A percentile compares a stretch with the other conserved stretches of the same genome.
These are phyloP conservation scores for Didymellaceae sp. DNA, from an alignment of 2,329 filamentous ascomycete genomes.

Conservation along the genomic window DNA sequence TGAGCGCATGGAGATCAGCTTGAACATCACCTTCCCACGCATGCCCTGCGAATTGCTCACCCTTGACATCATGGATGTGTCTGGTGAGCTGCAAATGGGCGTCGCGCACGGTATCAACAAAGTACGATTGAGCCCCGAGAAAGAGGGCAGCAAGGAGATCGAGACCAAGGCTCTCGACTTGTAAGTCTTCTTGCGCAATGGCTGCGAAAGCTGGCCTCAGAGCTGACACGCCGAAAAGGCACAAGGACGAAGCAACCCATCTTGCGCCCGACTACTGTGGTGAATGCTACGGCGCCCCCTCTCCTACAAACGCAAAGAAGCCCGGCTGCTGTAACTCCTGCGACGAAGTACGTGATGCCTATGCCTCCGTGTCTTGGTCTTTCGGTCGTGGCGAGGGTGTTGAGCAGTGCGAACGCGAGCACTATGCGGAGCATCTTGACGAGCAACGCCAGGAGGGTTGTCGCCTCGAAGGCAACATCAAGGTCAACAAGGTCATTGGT, in stretches of 20 bases:
- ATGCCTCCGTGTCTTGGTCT: constrained; percentile 87
- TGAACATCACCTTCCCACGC: constrained; percentile 94
- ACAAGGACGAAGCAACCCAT: constrained; percentile 73
- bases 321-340: constrained; percentile 96
- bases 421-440: constrained; percentile 88
- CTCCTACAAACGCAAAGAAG: constrained; percentile 76
- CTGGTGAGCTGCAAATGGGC: constrained; percentile 93
- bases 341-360: constrained; percentile 94
- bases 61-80: constrained; percentile 98
- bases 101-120: constrained; percentile 93
- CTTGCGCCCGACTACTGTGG: constrained; percentile 93
- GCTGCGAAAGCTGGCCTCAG: neutral
- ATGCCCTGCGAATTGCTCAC: constrained; percentile 95
- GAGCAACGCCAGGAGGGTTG: constrained; percentile 90
- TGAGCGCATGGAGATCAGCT: constrained; percentile 98
- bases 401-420: constrained; percentile 93
- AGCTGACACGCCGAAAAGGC: constrained; percentile 53
- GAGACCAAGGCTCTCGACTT: constrained; percentile 48
- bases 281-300: constrained; percentile 83
- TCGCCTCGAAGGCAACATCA: constrained; percentile 87
- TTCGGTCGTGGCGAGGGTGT: constrained; percentile 92
- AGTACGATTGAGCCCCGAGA: constrained; percentile 75
- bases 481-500: constrained; percentile 97
- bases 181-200: constrained; percentile 32
- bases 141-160: constrained; percentile 70